Percentiles rank a stretch among this genome's conserved stretches.
Evolutionary conservation across 1,139 yeast species (phyloP).

Genomic region (Debaryomycetaceae sp.): DNA sequence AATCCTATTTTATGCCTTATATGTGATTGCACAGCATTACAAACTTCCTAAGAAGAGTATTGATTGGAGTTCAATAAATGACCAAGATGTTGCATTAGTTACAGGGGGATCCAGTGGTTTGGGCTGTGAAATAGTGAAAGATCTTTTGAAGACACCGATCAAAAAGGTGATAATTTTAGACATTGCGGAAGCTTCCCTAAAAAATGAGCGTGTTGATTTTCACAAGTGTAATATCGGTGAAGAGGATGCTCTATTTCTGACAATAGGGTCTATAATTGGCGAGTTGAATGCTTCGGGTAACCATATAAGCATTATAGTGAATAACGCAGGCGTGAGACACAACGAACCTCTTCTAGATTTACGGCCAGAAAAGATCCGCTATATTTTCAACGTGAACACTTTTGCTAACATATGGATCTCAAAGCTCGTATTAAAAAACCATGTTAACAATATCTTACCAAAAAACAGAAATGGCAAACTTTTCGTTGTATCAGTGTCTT

Average conservation of each 20-base stretch:
- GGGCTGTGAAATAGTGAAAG: slow-evolving; percentile 45
- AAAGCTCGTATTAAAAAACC: slow-evolving; percentile 36
- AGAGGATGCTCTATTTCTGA: slow-evolving; percentile 21
- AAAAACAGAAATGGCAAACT: slow-evolving; percentile 22
- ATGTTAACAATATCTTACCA: slow-evolving; percentile 9
- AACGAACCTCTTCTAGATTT: slow-evolving; percentile 39
- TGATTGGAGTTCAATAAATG: slow-evolving; percentile 11
- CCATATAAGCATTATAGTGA: slow-evolving; percentile 53
- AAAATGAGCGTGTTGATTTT: slow-evolving; percentile 20
- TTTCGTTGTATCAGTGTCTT: slow-evolving; percentile 62
- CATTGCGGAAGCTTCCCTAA: slow-evolving; percentile 27
- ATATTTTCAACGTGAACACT: slow-evolving; percentile 52
- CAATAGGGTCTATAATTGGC: slow-evolving; percentile 20
- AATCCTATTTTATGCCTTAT: background rate
- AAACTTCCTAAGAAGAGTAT: slow-evolving; percentile 1
- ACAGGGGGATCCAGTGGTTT: slow-evolving; percentile 70
- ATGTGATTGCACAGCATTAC: background rate
- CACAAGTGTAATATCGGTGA: slow-evolving; percentile 51
- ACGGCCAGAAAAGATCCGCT: slow-evolving; percentile 25
- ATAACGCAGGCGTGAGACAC: slow-evolving; percentile 75
- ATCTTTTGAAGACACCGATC: slow-evolving; percentile 28
- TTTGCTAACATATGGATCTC: slow-evolving; percentile 54
- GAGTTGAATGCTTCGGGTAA: slow-evolving; percentile 26
- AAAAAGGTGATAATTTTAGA: slow-evolving; percentile 48
- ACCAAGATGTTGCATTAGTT: slow-evolving; percentile 41